Evolutionary conservation across 352 stramenopile species (phyloP).

Genomic region (Aphanomyces stellatus): DNA sequence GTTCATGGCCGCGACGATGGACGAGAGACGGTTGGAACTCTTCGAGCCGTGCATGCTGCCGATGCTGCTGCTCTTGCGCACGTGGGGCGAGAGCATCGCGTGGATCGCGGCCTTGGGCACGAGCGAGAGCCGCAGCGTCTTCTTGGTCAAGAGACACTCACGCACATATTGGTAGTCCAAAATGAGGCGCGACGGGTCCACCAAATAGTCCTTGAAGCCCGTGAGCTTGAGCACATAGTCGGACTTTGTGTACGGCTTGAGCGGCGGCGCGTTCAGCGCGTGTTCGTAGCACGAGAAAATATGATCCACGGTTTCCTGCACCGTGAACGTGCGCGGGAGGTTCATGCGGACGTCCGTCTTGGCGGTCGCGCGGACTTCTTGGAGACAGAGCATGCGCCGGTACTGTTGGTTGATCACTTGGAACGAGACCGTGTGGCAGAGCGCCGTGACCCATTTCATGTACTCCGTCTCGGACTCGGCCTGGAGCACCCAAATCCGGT

Average conservation of each 20-base stretch:
- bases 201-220: constrained; percentile 78
- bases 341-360: constrained; percentile 83
- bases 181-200: constrained; percentile 70
- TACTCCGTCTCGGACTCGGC: constrained; percentile 70
- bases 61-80: neutral
- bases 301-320: constrained; percentile 79
- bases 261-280: constrained; percentile 54
- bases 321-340: constrained; percentile 65
- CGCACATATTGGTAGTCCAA: constrained; percentile 85
- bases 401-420: constrained; percentile 42
- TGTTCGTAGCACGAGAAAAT: constrained; percentile 86
- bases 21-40: neutral
- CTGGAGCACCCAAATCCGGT: constrained; percentile 69
- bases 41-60: neutral
- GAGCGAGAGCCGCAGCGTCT: constrained; percentile 73
- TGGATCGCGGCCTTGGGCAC: constrained; percentile 81
- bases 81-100: neutral
- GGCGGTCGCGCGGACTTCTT: constrained; percentile 73
- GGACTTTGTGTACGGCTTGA: constrained; percentile 62
- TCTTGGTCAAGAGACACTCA: constrained; percentile 79
- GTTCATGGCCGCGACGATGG: neutral
- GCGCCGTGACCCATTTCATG: constrained; percentile 65
- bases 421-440: constrained; percentile 76
- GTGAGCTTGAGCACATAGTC: constrained; percentile 84
- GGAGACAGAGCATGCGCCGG: constrained; percentile 73